phyloP scores from a whole-genome alignment of 2,329 filamentous ascomycete genomes.

The Ophiostoma populinum region DNA sequence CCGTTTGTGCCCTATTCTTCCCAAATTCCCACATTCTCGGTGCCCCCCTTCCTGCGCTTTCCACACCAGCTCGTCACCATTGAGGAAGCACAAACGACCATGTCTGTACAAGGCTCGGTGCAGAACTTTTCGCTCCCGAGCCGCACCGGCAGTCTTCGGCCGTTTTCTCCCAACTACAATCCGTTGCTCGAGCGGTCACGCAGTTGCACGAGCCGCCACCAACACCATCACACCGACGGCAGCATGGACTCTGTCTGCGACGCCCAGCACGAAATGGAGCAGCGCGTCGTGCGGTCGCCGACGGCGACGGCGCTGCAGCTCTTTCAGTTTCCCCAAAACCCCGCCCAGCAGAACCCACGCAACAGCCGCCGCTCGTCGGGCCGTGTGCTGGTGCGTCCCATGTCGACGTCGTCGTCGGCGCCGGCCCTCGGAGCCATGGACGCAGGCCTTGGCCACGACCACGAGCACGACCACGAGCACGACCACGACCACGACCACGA shows the following conservation, averaged over 20 bases:
- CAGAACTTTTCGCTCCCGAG: conserved; percentile 10
- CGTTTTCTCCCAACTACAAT: conserved; percentile 3
- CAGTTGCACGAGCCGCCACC: neutral
- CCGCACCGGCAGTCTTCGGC: conserved; percentile 2
- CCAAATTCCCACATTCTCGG: too few species aligned
- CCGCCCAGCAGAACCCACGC: neutral
- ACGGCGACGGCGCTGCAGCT: conserved; percentile 3
- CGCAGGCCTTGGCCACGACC: too few species aligned
- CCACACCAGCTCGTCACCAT: too few species aligned
- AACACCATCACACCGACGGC: neutral
- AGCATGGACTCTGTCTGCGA: neutral
- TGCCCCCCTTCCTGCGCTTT: too few species aligned
- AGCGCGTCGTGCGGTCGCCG: conserved; percentile 1
- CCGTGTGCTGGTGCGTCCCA: conserved; percentile 5
- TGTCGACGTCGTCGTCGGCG: conserved; percentile 10
- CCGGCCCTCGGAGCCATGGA: conserved; percentile 2
- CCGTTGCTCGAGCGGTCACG: neutral
- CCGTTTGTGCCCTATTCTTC: too few species aligned
- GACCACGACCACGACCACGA: too few species aligned
- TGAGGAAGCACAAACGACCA: too few species aligned
- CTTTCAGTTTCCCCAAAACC: conserved; percentile 5
- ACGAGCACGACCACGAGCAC: too few species aligned
- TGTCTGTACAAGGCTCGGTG: conserved; percentile 3
- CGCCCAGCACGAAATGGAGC: neutral
- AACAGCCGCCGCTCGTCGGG: neutral